Conservation (phyloP, 2,329 filamentous ascomycete genomes). For the Talaromyces sp. region DNA sequence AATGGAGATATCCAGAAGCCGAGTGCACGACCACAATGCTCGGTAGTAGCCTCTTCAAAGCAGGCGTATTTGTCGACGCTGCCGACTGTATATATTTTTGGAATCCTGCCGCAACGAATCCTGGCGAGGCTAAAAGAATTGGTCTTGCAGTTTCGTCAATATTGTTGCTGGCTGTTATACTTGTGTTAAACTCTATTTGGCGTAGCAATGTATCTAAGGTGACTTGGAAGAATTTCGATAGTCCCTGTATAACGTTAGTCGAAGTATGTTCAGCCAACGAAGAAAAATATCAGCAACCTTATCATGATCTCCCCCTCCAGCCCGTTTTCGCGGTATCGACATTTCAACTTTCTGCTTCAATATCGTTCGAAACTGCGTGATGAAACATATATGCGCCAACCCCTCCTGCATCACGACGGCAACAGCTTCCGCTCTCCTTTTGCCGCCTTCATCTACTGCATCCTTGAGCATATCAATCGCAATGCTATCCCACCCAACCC, state of each 20-base stretch:
- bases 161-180: constrained; percentile 33
- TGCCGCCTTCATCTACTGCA: constrained; percentile 64
- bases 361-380: constrained; percentile 50
- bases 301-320: constrained; percentile 49
- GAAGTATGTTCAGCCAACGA: background rate
- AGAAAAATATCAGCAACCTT: constrained; percentile 33
- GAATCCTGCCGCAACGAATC: constrained; percentile 80
- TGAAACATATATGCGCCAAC: constrained; percentile 50
- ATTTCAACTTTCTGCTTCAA: constrained; percentile 49
- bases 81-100: constrained; percentile 66
- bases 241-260: constrained; percentile 43
- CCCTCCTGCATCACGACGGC: constrained; percentile 90
- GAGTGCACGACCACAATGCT: constrained; percentile 70
- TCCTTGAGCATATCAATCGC: constrained; percentile 74
- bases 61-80: constrained; percentile 58
- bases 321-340: constrained; percentile 47
- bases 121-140: constrained; percentile 80
- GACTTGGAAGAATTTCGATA: constrained; percentile 74
- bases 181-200: constrained; percentile 67
- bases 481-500: constrained; percentile 80
- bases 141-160: constrained; percentile 49
- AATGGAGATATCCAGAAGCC: constrained; percentile 80
- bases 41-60: constrained; percentile 65
- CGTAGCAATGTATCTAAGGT: constrained; percentile 71
- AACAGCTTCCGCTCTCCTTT: constrained; percentile 76